Evolutionary conservation across 805 yeast genomes (phyloP).

Genomic region (Blastobotrys robertii): DNA sequence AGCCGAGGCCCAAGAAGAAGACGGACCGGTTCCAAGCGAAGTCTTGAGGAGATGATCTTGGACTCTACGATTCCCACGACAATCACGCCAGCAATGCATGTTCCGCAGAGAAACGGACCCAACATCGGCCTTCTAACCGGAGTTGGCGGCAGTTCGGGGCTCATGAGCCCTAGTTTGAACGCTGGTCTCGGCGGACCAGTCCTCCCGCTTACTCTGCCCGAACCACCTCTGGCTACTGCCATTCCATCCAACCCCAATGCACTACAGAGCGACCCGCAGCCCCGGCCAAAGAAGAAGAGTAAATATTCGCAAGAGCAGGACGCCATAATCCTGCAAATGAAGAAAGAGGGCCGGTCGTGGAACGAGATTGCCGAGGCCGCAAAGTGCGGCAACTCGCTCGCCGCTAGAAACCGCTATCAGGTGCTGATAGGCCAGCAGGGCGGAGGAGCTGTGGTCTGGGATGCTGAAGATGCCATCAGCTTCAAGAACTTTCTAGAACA

Average conservation of each 20-base stretch:
- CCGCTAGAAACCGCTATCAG: constrained; percentile 71
- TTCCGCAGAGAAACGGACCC: constrained; percentile 6
- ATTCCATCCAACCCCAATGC: constrained; percentile 35
- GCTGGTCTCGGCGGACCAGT: constrained; percentile 6
- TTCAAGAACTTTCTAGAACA: constrained; percentile 50
- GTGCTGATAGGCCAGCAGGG: constrained; percentile 80
- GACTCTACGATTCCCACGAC: constrained; percentile 14
- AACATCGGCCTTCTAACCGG: constrained; percentile 9
- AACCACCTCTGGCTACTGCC: constrained; percentile 40
- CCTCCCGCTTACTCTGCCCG: constrained; percentile 28
- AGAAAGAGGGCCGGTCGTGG: constrained; percentile 59
- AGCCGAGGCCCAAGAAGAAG: constrained; percentile 12
- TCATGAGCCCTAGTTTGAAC: constrained; percentile 3
- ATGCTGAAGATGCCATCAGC: constrained; percentile 40
- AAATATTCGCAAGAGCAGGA: constrained; percentile 65
- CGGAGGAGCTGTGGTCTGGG: constrained; percentile 59
- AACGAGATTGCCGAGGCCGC: constrained; percentile 60
- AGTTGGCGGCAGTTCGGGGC: constrained; percentile 3
- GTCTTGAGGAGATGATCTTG: constrained; percentile 17
- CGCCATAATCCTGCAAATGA: constrained; percentile 49
- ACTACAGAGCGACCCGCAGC: constrained; percentile 33
- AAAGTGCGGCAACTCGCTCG: constrained; percentile 54
- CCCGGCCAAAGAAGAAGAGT: constrained; percentile 51
- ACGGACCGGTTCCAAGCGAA: constrained; percentile 18
- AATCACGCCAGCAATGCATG: constrained; percentile 5